A percentile compares a stretch with the other conserved stretches of the same genome.
phyloP scores from a whole-genome alignment of 139 green algal species.

The Nannochloris sp. region DNA sequence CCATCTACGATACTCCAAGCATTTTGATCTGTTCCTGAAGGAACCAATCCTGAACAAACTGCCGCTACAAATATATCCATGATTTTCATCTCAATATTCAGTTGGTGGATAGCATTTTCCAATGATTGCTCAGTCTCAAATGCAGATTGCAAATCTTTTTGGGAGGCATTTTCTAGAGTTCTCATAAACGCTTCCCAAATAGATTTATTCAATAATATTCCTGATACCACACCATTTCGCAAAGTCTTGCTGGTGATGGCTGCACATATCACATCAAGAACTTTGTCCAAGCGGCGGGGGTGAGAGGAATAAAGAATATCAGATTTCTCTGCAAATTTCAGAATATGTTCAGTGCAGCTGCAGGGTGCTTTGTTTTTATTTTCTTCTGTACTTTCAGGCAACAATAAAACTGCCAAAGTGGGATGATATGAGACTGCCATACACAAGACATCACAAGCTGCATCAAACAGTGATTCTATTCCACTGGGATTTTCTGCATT shows the following conservation, averaged over 20 bases:
- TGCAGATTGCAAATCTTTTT: not conserved
- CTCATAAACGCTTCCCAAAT: not conserved
- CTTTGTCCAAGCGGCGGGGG: not conserved
- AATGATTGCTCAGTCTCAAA: not conserved
- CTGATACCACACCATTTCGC: not conserved
- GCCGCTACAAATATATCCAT: not conserved
- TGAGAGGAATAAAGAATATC: not conserved
- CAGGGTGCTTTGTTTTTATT: not conserved
- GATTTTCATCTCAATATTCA: not conserved
- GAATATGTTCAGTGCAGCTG: not conserved
- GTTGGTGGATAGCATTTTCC: not conserved
- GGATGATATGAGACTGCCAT: constrained; percentile 25
- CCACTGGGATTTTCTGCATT: constrained; percentile 2
- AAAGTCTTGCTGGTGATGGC: not conserved
- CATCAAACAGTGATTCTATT: constrained; percentile 9
- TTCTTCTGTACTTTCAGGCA: constrained; percentile 41
- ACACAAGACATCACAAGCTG: constrained; percentile 34
- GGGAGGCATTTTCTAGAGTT: not conserved
- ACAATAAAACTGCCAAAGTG: constrained; percentile 40
- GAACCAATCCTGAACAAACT: not conserved
- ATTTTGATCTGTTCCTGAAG: too few relatives aligned
- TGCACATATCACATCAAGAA: not conserved
- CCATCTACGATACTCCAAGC: too few relatives aligned
- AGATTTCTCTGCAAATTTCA: not conserved
- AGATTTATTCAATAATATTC: not conserved